Base-by-base conservation (phyloP, 495 filamentous ascomycete species). In the Entonaema liquescens region DNA sequence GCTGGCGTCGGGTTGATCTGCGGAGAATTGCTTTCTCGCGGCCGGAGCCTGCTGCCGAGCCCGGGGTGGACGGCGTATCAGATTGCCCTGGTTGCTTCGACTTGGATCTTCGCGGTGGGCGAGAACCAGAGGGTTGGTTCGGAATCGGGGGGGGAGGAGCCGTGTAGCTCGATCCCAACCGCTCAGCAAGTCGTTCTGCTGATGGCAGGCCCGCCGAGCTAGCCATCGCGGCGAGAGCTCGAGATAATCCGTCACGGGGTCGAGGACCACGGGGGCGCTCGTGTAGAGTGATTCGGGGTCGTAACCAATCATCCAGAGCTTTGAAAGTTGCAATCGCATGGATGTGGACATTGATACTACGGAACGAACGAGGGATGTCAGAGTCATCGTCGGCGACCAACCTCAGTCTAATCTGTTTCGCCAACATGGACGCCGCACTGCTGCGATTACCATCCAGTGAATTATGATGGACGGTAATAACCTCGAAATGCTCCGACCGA, bases 291-390 rank as follows among this genome's bases (percentile, higher is more conserved):
- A 99, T 97, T 59, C 95, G 85, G 2, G 96, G 95, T 58, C 95
- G 89, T 47, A 99, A 83, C 80, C 98, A 99, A 77, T 99, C 96
- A 74, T 98, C 95, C 29, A 99, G 81, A 2, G 95, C 91, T 76
- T 98, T 98, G 80, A 99, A 98, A 0, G 94, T 97, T 8, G 96
- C 95, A 77, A 99, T 98, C 29, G 96, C 96, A 79, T 99, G 96
- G 67, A 99, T 98, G 5, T 93, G 95, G 15, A 99, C 95, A 90
- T 97, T 97, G 68, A 98, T 93, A 66, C 94, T 97, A 33, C 91
- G 88, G 73, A 95, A 98, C 13, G 89, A 82, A 23, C 88, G 85
- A 25, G 94, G 95, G 55, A 98, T 93, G 28, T 96, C 91, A 0
- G 92, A 93, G 38, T 92, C 91, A 1, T 98, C 95, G 63, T 97